Conservation (phyloP, 2,329 filamentous ascomycete genomes). For the Ceratocystis ficicola region DNA sequence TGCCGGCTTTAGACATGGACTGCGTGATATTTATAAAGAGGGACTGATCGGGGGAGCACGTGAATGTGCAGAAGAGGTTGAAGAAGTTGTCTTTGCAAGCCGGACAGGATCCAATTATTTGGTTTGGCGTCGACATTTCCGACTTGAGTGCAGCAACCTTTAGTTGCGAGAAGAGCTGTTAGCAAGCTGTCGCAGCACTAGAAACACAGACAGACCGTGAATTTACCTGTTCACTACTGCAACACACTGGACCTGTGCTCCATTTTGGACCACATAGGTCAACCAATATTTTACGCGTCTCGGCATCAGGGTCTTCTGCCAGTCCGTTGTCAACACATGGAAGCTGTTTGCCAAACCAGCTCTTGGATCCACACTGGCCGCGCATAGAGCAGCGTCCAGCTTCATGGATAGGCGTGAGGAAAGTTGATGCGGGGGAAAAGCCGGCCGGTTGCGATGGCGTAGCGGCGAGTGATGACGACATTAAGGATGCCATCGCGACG, state of each 20-base stretch:
- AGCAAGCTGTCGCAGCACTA: constrained; percentile 1
- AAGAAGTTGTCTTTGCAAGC: constrained; percentile 98
- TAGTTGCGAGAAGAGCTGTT: constrained; percentile 28
- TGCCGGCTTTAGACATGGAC: constrained; percentile 48
- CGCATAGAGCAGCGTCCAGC: constrained; percentile 79
- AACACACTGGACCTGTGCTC: constrained; percentile 75
- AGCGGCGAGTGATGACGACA: constrained; percentile 21
- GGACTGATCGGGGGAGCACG: constrained; percentile 92
- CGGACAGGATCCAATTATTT: constrained; percentile 83
- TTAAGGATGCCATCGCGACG: neutral
- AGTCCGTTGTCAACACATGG: constrained; percentile 86
- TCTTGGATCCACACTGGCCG: constrained; percentile 81
- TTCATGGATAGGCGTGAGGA: constrained; percentile 56
- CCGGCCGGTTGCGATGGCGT: constrained; percentile 17
- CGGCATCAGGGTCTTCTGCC: constrained; percentile 60
- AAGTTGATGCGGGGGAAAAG: constrained; percentile 11
- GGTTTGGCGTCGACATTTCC: constrained; percentile 76
- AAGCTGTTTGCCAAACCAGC: constrained; percentile 77
- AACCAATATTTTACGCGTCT: constrained; percentile 64
- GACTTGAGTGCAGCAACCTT: constrained; percentile 63
- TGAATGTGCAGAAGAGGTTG: constrained; percentile 96
- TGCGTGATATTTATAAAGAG: constrained; percentile 87
- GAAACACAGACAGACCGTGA: neutral
- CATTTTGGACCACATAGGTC: constrained; percentile 80
- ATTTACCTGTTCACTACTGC: constrained; percentile 60